Base-by-base conservation (phyloP, 2,329 filamentous ascomycete species). In the Verticillium albo-atrum region DNA sequence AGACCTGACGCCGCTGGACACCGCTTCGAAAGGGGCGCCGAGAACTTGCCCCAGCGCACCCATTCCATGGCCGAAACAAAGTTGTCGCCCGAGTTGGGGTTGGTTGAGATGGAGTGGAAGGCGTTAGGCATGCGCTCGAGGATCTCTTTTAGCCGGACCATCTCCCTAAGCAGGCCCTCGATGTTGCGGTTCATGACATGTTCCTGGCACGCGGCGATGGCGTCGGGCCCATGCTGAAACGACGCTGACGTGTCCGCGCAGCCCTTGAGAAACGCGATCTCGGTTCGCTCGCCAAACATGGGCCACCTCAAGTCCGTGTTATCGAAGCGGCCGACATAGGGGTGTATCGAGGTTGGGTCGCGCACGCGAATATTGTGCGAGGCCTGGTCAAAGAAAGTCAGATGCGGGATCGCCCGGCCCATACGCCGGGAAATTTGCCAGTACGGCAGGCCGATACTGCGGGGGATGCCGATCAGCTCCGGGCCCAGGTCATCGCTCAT, bases 231-330 rank as follows among this genome's bases (percentile, higher is more conserved):
- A 60, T 82, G 77, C 54, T 82, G 79, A 61, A 81, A 81, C 0
- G 79, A 81, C 6, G 78, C 78, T 73, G 25, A 9, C 58, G 79
- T 81, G 20, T 80, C 79, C 0, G 79, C 78, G 34, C 75, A 78
- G 3, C 79, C 79, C 56, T 81, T 81, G 4, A 82, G 71, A 57
- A 83, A 83, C 3, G 80, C 77, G 10, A 81, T 76, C 65, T 83
- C 80, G 0, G 79, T 76, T 23, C 74, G 72, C 62, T 83, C 80
- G 14, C 80, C 79, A 56, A 83, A 83, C 69, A 82, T 78, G 1
- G 80, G 77, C 81, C 81, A 83, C 42, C 81, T 71, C 17, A 83
- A 70, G 51, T 83, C 81, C 17, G 75, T 83, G 56, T 84, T 83
- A 55, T 83, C 79, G 55, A 82, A 81, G 0, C 80, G 71, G 0